Evolutionary conservation across 192 early-diverging fungal species (phyloP).

Genomic region (Fimicolochytrium jonesii): DNA sequence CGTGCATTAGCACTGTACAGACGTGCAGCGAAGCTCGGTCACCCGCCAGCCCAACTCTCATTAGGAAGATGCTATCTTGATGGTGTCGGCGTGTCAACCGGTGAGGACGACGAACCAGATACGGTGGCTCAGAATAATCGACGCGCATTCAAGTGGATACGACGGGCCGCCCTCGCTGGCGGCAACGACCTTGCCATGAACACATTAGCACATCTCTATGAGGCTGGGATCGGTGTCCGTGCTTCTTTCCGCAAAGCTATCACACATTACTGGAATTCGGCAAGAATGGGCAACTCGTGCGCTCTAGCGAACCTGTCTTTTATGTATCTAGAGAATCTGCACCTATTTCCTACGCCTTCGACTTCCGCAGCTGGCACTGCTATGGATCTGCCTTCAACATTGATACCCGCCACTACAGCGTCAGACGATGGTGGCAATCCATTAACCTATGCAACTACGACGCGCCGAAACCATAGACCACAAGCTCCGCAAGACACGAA

Average conservation of each 20-base stretch:
- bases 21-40: constrained; percentile 39
- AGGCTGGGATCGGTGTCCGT: constrained; percentile 68
- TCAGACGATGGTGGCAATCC: too few species aligned
- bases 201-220: constrained; percentile 76
- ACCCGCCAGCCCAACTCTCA: constrained; percentile 61
- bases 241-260: constrained; percentile 59
- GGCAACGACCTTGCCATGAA: constrained; percentile 74
- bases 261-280: constrained; percentile 69
- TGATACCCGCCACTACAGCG: too few species aligned
- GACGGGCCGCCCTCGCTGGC: constrained; percentile 46
- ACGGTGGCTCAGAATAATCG: too few species aligned
- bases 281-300: constrained; percentile 67
- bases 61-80: constrained; percentile 78
- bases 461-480: too few species aligned
- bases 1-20: constrained; percentile 53
- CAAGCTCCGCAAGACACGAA: too few species aligned
- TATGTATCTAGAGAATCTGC: constrained; percentile 26
- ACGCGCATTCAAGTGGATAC: constrained; percentile 73
- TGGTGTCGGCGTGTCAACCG: constrained; percentile 69
- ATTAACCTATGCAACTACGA: too few species aligned
- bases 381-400: too few species aligned
- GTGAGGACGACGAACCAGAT: constrained; percentile 43
- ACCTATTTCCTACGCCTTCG: not conserved
- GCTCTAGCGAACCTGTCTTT: constrained; percentile 50
- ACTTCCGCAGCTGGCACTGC: too few species aligned